Conservation (phyloP, 148 eudicot species). For the Rhododendron ferrugineum region DNA sequence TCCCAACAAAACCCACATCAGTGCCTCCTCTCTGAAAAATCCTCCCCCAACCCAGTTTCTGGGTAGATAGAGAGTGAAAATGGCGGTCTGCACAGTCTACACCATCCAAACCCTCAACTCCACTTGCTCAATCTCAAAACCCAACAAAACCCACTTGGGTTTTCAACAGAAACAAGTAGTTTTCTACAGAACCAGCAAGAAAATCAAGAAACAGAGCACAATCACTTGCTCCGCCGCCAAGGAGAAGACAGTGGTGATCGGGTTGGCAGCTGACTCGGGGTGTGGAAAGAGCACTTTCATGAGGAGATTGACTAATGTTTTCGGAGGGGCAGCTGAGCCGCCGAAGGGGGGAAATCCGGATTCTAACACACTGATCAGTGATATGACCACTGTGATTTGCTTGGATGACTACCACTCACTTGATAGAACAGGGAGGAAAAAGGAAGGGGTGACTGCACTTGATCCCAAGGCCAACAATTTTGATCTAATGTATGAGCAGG, state of each 20-base stretch:
- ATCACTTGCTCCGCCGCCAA: slow-evolving; percentile 52
- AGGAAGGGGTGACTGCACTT: slow-evolving; percentile 93
- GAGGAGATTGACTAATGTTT: slow-evolving; percentile 90
- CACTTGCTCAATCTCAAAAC: slow-evolving; percentile 41
- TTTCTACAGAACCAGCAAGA: slow-evolving; percentile 38
- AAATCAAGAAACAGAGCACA: slow-evolving; percentile 10
- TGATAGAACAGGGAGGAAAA: slow-evolving; percentile 82
- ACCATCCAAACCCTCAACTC: slow-evolving; percentile 54
- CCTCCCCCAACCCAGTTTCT: neutral
- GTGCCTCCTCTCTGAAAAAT: slow-evolving; percentile 16
- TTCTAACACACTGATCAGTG: slow-evolving; percentile 85
- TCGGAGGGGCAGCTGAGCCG: slow-evolving; percentile 93
- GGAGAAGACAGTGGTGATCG: slow-evolving; percentile 68
- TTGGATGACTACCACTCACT: slow-evolving; percentile 91
- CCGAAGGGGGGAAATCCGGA: slow-evolving; percentile 95
- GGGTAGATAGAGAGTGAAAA: slow-evolving; percentile 28
- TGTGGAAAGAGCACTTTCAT: slow-evolving; percentile 98
- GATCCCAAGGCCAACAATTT: slow-evolving; percentile 86
- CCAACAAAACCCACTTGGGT: slow-evolving; percentile 58
- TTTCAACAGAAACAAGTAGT: slow-evolving; percentile 51
- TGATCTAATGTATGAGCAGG: slow-evolving; percentile 98
- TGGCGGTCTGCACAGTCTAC: slow-evolving; percentile 79
- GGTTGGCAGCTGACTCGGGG: slow-evolving; percentile 94
- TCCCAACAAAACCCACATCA: neutral
- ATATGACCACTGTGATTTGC: slow-evolving; percentile 89